Evolutionary conservation across 1,284 basidiomycete species (phyloP), one percentile per base, ranked within the genome.

Genomic region (Papiliotrema fonsecae): DNA sequence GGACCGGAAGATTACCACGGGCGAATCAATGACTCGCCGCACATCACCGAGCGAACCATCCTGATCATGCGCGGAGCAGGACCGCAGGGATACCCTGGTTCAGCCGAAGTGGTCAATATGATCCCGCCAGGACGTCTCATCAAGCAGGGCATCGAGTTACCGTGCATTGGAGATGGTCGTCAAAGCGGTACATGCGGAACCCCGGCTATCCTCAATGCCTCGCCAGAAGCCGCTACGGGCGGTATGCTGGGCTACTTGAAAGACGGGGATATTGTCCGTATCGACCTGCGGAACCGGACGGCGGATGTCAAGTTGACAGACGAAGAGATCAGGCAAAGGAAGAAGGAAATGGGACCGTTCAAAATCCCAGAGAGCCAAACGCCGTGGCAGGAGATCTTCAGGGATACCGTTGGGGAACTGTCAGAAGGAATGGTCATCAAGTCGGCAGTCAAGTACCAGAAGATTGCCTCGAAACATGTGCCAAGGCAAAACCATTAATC

Each of bases 21-120:
- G n/a, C 55, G 61, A 22, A 70, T 72, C 51, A 63, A 74, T 46
- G 46, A 52, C 26, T 46, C 51, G 7, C 51, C 54, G 2, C 34
- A 57, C 30, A 70, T 72, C 47, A 47, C 50, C 18, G 53, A 57
- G 14, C 55, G 58, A 9, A 67, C 65, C 0, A 70, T 74, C 24
- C 56, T 74, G 28, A 65, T 74, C 48, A 72, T 74, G 68, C 55
- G 70, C 16, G 72, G 72, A 9, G 63, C 72, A 2, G 72, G 72
- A 26, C 72, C 72, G 6, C 51, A 60, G 16, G 72, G 72, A 10
- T 70, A 73, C 50, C 71, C 69, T 2, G 69, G 69, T 24, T 62
- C 67, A 0, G 71, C 69, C 22, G 69, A 70, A 55, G 72, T 74
- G 13, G 72, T 72, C 41, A 74, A 74, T 50, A 72, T 74, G 69